These are phyloP conservation scores for Casuarina equisetifolia DNA, from an alignment of 306 rosid species.

Conservation along the genomic window DNA sequence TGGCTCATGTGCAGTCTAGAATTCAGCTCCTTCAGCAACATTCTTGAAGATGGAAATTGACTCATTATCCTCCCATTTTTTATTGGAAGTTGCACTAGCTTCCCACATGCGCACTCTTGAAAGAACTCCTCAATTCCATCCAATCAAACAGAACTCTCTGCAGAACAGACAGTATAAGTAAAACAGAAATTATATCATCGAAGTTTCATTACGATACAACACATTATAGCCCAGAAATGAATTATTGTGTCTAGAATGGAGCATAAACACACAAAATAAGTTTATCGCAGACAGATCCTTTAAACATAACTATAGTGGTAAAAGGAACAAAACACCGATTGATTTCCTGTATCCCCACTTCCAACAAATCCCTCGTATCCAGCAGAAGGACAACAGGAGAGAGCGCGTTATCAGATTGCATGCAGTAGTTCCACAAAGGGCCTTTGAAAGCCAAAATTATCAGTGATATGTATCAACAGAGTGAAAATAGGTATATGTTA, in stretches of 20 bases:
- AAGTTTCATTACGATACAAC: background rate
- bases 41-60: background rate
- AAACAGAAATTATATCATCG: background rate
- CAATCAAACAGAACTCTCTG: background rate
- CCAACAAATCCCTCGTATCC: background rate
- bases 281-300: background rate
- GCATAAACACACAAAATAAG: background rate
- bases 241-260: background rate
- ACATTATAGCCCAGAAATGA: background rate
- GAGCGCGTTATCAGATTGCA: background rate
- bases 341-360: background rate
- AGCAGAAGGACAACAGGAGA: background rate
- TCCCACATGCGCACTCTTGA: background rate
- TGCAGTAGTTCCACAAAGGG: background rate
- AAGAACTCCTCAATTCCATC: conserved; percentile 12
- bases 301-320: background rate
- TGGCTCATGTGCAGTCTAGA: background rate
- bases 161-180: background rate
- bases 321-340: background rate
- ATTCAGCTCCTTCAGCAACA: background rate
- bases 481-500: background rate
- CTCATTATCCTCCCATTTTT: background rate
- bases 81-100: background rate
- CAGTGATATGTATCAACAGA: background rate
- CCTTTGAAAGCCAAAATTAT: background rate